phyloP scores from a whole-genome alignment of 768 basidiomycete species.

The Boletus pseudo-olivaceus region DNA sequence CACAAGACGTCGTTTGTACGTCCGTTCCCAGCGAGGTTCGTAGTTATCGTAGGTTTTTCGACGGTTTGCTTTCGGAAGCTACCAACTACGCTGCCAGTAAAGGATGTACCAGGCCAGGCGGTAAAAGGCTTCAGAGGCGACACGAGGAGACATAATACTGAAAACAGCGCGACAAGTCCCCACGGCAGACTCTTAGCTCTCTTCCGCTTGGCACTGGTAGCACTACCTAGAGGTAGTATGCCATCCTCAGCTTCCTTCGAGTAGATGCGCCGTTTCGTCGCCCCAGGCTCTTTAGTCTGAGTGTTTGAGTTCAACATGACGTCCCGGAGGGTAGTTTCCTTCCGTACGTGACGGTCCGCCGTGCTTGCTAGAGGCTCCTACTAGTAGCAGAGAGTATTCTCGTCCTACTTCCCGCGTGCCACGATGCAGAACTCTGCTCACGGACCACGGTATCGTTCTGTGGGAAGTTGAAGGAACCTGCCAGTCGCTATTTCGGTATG shows the following conservation, averaged over 20 bases:
- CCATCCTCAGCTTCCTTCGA: background rate
- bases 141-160: slow-evolving; percentile 15
- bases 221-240: background rate
- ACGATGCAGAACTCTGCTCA: background rate
- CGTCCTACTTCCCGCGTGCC: background rate
- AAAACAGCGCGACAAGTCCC: slow-evolving; percentile 14
- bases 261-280: slow-evolving; percentile 1
- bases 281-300: background rate
- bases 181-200: slow-evolving; percentile 5
- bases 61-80: background rate
- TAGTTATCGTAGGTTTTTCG: slow-evolving; percentile 1
- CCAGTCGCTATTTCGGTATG: too few relatives aligned
- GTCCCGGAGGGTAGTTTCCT: background rate
- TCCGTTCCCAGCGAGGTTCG: slow-evolving; percentile 26
- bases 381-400: too few relatives aligned
- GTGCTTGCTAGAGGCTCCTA: background rate
- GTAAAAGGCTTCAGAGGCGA: slow-evolving; percentile 7
- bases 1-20: slow-evolving; percentile 42
- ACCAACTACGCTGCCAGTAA: background rate
- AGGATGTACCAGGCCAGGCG: background rate
- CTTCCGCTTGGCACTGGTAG: slow-evolving; percentile 1
- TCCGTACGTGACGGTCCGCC: background rate
- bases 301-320: slow-evolving; percentile 5
- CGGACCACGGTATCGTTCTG: too few relatives aligned
- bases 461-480: background rate